Percentiles rank a stretch among this genome's conserved stretches.
Conservation (phyloP, 495 filamentous ascomycete genomes). For the Tuber borchii region DNA sequence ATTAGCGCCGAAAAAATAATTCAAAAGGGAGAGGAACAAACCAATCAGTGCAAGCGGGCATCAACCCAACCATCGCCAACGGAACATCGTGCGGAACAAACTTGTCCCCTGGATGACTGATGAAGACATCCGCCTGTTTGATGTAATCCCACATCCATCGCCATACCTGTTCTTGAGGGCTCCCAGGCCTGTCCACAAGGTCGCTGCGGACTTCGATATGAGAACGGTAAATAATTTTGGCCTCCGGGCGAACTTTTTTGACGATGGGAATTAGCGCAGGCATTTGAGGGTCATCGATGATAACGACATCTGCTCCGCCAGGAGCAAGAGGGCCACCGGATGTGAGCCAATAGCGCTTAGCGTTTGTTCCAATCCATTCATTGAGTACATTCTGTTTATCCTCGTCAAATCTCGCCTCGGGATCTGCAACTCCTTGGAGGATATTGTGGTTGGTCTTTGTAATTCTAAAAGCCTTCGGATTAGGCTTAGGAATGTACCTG, state of each 20-base stretch:
- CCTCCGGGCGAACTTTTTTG: slow-evolving; percentile 61
- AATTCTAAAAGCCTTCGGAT: slow-evolving; percentile 74
- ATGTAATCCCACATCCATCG: slow-evolving; percentile 68
- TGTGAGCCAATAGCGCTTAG: slow-evolving; percentile 67
- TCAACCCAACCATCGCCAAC: slow-evolving; percentile 61
- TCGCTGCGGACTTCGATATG: slow-evolving; percentile 83
- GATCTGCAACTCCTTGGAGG: slow-evolving; percentile 69
- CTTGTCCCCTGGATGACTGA: slow-evolving; percentile 70
- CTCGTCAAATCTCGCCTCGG: slow-evolving; percentile 59
- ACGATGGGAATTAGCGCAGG: slow-evolving; percentile 71
- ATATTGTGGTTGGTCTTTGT: slow-evolving; percentile 93
- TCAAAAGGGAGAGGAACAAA: slow-evolving; percentile 34
- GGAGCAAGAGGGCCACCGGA: slow-evolving; percentile 63
- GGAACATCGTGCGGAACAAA: slow-evolving; percentile 71
- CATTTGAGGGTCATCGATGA: slow-evolving; percentile 86
- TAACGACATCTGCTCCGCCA: slow-evolving; percentile 72
- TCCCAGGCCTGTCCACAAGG: slow-evolving; percentile 55
- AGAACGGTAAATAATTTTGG: slow-evolving; percentile 72
- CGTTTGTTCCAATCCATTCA: slow-evolving; percentile 71
- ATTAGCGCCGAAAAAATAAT: not conserved
- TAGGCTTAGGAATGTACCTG: slow-evolving; percentile 74
- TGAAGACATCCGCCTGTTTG: slow-evolving; percentile 67
- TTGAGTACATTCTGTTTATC: slow-evolving; percentile 50
- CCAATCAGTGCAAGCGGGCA: slow-evolving; percentile 84
- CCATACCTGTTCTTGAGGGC: slow-evolving; percentile 71